Evolutionary conservation across 345 rosid species (phyloP), one percentile per base, ranked within the genome.

Genomic region (Cochlearia excelsa): DNA sequence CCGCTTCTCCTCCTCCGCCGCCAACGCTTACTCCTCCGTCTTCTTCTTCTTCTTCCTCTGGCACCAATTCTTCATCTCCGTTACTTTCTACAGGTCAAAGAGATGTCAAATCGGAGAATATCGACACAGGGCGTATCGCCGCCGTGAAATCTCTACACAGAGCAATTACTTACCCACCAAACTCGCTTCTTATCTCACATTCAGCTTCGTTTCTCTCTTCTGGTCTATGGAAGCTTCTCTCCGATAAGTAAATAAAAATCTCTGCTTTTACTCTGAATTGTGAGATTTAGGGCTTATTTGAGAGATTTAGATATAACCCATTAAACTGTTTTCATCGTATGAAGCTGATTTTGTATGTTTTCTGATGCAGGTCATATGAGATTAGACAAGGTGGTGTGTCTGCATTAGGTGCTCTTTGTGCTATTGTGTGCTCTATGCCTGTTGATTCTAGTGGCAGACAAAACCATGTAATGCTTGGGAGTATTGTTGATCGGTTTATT

Each of bases 81-180:
- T 4, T 70, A 4, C 26, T 51, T 51, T 31, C 60, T 2, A n/a
- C 65, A 11, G 61, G 63, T 43, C 29, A 72, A 37, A 35, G 69
- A 6, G 59, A 63, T 56, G 31, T 7, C n/a, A 72, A 46, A 54
- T 67, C 77, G n/a, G 86, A 80, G 35, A 75, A 67, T 59, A 78
- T 47, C 52, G 92, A 90, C 39, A 76, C 94, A 1, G 70, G 85
- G 44, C 86, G 96, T 31, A 76, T 87, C 48, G 75, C 74, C 54
- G 88, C 96, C 35, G 72, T 87, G 59, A 80, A 68, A 76, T 87
- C 94, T 10, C 96, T 91, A 57, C 95, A 85, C 70, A 84, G 94
- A 57, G 89, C 94, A 42, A 78, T 91, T 62, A 75, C 82, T 42
- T 87, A 76, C 65, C 90, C 88, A 65, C 98, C 84, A 4, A 87